Conservation (phyloP, 1,139 yeast genomes). For the Candida glucosophila region DNA sequence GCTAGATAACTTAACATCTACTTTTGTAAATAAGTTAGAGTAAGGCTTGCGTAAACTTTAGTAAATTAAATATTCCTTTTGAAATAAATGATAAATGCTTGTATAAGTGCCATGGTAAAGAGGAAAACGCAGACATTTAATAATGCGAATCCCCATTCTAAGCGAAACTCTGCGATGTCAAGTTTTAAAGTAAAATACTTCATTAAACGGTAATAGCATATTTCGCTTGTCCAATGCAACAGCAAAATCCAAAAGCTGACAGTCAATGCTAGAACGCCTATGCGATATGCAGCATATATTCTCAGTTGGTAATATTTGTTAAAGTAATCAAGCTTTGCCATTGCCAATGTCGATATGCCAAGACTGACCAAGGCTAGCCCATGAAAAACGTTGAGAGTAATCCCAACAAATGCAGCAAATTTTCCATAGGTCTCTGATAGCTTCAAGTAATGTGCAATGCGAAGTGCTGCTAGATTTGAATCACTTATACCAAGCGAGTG, state of each 20-base stretch:
- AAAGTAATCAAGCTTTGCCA: too few relatives aligned
- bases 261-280: too few relatives aligned
- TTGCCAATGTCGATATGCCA: too few relatives aligned
- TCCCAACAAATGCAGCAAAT: constrained; percentile 1
- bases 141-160: constrained; percentile 8
- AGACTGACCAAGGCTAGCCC: too few relatives aligned
- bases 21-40: too few relatives aligned
- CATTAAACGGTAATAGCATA: constrained; percentile 7
- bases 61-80: neutral
- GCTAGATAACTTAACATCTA: too few relatives aligned
- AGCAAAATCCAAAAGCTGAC: constrained; percentile 2
- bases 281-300: too few relatives aligned
- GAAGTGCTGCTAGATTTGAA: constrained; percentile 1
- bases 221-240: constrained; percentile 8
- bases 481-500: neutral
- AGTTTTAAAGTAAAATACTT: constrained; percentile 4
- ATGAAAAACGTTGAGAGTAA: too few relatives aligned
- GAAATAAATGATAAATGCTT: neutral
- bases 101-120: constrained; percentile 1
- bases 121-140: constrained; percentile 1
- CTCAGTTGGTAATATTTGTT: too few relatives aligned
- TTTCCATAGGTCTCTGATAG: constrained; percentile 3
- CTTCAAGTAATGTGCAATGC: constrained; percentile 1
- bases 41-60: too few relatives aligned
- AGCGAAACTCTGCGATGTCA: constrained; percentile 7